Base-by-base conservation (phyloP, 768 basidiomycete genomes). In the Myochromella boudieri region DNA sequence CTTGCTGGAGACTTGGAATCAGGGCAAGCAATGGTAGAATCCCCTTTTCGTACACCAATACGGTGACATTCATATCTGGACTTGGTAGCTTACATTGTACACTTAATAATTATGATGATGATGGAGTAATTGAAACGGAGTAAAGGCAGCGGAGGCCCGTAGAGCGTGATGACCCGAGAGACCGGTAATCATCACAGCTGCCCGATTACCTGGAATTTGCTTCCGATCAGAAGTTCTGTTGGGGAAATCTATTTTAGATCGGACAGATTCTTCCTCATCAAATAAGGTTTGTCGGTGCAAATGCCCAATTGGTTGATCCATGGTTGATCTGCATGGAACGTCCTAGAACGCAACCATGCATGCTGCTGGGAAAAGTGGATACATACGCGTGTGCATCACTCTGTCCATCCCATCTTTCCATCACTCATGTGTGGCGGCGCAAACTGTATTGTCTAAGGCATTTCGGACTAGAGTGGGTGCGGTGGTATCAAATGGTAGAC, bases 1-100 rank as follows among this genome's bases (percentile, higher is more conserved):
- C 44, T n/a, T 68, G 29, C 57, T 67, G 26, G 55, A 53, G 49
- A 48, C 49, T 49, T 67, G 12, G 74, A 74, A 53, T 54, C 54
- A n/a, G 66, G 59, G 40, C 66, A 60, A 9, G 39, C 62, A 42
- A 82, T 82, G 81, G 63, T 69, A 37, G 78, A 82, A 57, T 69
- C 71, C 3, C 72, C 75, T 20, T 74, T 72, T 54, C 65, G 67
- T 37, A 44, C 57, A 29, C 53, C 53, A 44, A 59, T 65, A 38
- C 61, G 61, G 17, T 33, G 48, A 44, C 41, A 20, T 31, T 42
- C 24, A 28, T 32, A 52, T 48, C 37, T 41, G n/a, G 34, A 33
- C 52, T 48, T 45, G 52, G 52, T 41, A 42, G 43, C 34, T 40
- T 42, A 27, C 47, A 49, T 48, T 53, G 52, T 53, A 53, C 51